A percentile compares a stretch with the other conserved stretches of the same genome.
Evolutionary conservation across 176 grass and related monocot species (phyloP).

Genomic region (Pharus latifolius): DNA sequence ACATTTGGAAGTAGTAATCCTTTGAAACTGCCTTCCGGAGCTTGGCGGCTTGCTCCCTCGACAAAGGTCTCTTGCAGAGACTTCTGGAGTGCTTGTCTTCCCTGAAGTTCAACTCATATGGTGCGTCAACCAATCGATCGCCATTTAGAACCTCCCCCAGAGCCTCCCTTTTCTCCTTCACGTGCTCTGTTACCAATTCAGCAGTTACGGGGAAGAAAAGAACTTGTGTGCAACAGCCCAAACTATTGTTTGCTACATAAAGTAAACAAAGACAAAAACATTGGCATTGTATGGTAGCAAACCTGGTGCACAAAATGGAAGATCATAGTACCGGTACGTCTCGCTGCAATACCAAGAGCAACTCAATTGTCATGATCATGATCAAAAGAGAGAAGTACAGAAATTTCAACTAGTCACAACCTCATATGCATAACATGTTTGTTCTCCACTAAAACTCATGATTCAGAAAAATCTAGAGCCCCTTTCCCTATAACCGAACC

Average conservation of each 20-base stretch:
- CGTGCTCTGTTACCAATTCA: constrained; percentile 51
- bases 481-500: not conserved
- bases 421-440: not conserved
- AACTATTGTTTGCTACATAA: constrained; percentile 8
- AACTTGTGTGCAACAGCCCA: not conserved
- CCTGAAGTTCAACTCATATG: constrained; percentile 79
- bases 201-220: constrained; percentile 20
- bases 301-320: constrained; percentile 90
- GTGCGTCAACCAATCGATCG: constrained; percentile 85
- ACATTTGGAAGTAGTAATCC: constrained; percentile 98
- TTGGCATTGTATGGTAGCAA: constrained; percentile 8
- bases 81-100: constrained; percentile 47
- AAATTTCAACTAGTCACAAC: not conserved
- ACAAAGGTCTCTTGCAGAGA: constrained; percentile 64
- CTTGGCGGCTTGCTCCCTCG: constrained; percentile 50
- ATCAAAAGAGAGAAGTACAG: not conserved
- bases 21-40: constrained; percentile 74
- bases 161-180: constrained; percentile 84
- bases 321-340: constrained; percentile 89
- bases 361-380: not conserved
- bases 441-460: not conserved
- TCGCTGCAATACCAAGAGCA: constrained; percentile 55
- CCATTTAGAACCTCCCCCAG: constrained; percentile 89
- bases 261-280: constrained; percentile 9
- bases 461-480: not conserved